phyloP scores from a whole-genome alignment of 108 stramenopile genomes.

The Pseudonitzschia multistriata region DNA sequence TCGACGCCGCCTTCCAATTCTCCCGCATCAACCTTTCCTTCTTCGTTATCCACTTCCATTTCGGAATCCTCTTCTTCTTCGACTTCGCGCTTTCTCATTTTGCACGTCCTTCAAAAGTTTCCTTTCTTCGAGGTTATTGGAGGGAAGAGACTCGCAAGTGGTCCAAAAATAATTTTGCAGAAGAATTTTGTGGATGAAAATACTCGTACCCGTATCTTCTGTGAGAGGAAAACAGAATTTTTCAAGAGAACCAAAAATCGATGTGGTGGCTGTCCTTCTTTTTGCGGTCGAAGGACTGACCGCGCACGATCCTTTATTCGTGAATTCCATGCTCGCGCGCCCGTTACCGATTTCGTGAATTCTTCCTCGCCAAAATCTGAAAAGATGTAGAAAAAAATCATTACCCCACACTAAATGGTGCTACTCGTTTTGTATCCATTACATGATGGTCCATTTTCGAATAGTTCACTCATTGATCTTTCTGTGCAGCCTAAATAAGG shows the following conservation, averaged over 20 bases:
- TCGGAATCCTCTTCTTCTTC: conserved; percentile 24
- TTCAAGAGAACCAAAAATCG: background rate
- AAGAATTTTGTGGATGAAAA: background rate
- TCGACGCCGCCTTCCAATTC: conserved; percentile 33
- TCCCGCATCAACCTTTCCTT: conserved; percentile 28
- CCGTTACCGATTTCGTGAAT: background rate
- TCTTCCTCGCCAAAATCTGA: conserved; percentile 7
- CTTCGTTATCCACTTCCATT: conserved; percentile 38
- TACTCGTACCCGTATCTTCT: background rate
- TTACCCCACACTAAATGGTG: too few relatives aligned
- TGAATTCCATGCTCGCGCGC: background rate
- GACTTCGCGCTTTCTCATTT: conserved; percentile 26
- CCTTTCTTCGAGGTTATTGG: background rate
- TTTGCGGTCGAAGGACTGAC: background rate
- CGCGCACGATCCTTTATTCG: background rate
- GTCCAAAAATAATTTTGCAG: background rate
- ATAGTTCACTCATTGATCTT: too few relatives aligned
- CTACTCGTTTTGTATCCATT: too few relatives aligned
- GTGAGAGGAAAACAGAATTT: background rate
- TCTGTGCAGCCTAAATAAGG: too few relatives aligned
- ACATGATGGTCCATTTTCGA: too few relatives aligned
- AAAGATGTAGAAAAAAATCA: too few relatives aligned
- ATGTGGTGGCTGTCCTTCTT: conserved; percentile 10
- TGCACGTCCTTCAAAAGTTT: background rate
- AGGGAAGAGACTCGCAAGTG: background rate